A percentile compares a stretch with the other conserved stretches of the same genome.
phyloP scores from a whole-genome alignment of 352 stramenopile genomes.

The Phytophthora meadii region DNA sequence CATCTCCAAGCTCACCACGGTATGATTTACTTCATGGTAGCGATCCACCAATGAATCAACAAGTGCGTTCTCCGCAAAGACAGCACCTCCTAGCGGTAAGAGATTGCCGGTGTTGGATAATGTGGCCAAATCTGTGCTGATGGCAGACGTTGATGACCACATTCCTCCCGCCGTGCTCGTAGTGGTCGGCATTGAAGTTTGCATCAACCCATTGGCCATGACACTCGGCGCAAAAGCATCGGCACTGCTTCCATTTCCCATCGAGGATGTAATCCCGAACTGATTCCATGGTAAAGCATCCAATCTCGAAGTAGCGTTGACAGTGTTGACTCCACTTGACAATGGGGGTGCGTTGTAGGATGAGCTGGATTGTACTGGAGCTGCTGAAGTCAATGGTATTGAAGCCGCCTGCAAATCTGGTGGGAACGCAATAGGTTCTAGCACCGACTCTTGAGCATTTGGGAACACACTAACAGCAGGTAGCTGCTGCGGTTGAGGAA shows the following conservation, averaged over 20 bases:
- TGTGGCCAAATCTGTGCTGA: slow-evolving; percentile 32
- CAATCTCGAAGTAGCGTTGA: slow-evolving; percentile 5
- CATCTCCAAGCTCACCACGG: slow-evolving; percentile 53
- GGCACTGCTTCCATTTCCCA: slow-evolving; percentile 14
- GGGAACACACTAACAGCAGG: not conserved
- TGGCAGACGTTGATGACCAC: slow-evolving; percentile 34
- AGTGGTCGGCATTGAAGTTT: slow-evolving; percentile 14
- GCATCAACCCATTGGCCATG: slow-evolving; percentile 22
- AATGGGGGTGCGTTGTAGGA: slow-evolving; percentile 3
- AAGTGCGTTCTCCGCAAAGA: slow-evolving; percentile 52
- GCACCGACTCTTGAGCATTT: slow-evolving; percentile 5
- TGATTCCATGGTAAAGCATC: slow-evolving; percentile 22
- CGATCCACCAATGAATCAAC: slow-evolving; percentile 64
- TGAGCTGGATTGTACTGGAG: slow-evolving; percentile 9
- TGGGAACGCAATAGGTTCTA: slow-evolving; percentile 37
- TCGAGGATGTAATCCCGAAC: slow-evolving; percentile 10
- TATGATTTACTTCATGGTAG: slow-evolving; percentile 55
- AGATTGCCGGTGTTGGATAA: slow-evolving; percentile 25
- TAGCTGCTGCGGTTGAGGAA: slow-evolving; percentile 4
- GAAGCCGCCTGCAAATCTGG: slow-evolving; percentile 9
- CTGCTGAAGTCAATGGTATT: slow-evolving; percentile 2
- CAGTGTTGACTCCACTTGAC: slow-evolving; percentile 10
- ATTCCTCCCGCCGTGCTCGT: slow-evolving; percentile 18
- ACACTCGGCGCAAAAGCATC: slow-evolving; percentile 13
- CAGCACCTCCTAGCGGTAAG: slow-evolving; percentile 28